Evolutionary conservation across 345 rosid species (phyloP), one percentile per base, ranked within the genome.

Genomic region (Citrus hindsii): DNA sequence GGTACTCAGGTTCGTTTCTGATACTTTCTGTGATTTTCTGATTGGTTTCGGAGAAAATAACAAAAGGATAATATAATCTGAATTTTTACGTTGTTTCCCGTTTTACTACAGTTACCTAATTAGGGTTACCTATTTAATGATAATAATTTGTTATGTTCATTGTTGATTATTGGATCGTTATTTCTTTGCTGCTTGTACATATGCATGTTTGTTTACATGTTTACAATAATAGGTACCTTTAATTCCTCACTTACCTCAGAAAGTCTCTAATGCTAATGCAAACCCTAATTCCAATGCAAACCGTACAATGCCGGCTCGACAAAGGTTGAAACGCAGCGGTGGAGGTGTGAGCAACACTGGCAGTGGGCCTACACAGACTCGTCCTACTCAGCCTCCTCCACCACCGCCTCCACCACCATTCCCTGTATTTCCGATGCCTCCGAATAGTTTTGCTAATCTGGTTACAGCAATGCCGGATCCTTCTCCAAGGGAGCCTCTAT

Each of bases 321-420:
- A 80, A 75, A 85, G 81, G 75, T 14, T 76, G 48, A 87, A 76
- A 83, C 91, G 87, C 14, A 63, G 84, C 30, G 81, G 84, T 27
- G 79, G 79, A 8, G 73, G 79, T n/a, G 68, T 79, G 13, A 77
- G 74, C 42, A 59, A n/a, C 62, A 65, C 86, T 76, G 88, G 82
- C 22, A 80, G 82, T 80, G 88, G 75, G 18, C 83, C 64, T 74
- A 64, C 67, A n/a, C 85, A 77, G 69, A 73, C 79, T 32, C 87
- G 77, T 59, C 79, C 84, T 69, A 82, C 76, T 5, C 82, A 71
- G 0, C 81, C 82, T 0, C 83, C 85, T 0, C 79, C 87, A 0
- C 87, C 87, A 0, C 89, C 89, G 0, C 88, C 89, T n/a, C 87
- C 85, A 6, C 92, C 90, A 2, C 81, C 87, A 27, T 85, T 80